Base-by-base conservation (phyloP, 2,329 filamentous ascomycete species). In the Ceratocystis eucalypticola region DNA sequence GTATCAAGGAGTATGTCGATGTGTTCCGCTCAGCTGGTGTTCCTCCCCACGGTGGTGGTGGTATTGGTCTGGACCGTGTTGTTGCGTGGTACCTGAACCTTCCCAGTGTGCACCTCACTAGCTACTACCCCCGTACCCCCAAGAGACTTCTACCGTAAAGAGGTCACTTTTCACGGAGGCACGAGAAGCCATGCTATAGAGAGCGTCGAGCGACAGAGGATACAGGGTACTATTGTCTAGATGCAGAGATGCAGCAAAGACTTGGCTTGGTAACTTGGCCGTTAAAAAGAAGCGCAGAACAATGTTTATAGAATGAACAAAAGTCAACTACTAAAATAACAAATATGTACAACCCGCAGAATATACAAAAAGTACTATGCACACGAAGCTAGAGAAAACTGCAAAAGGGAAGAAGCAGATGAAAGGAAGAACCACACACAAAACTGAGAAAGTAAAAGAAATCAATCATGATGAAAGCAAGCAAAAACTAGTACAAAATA, bases 1-100 rank as follows among this genome's bases (percentile, higher is more conserved):
- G 88, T n/a, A 89, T 96, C 80, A 90, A 93, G 73, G 91, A 96
- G 71, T 96, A 96, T 74, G 84, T 96, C 68, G 86, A 89, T 72
- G 88, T 88, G 45, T 96, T 96, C 79, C 76, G 76, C 66, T 85
- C 86, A 72, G 93, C 87, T 74, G 91, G 90, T 70, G 88, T 91
- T 25, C 91, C 92, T n/a, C 89, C 91, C 0, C 92, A 96, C 72
- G 91, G 89, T 48, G 91, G 91, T 70, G 91, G 90, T 72, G 91
- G 91, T 75, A 92, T 96, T 71, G 91, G 92, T 62, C 79, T 96
- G 64, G 91, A 96, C 77, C 86, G 92, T 73, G 88, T 96, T 64
- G 86, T 96, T 63, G 82, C 83, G 5, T 86, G 81, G 80, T 85
- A 80, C 72, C 73, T 86, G 68, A 80, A 80, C 70, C 72, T 86